Evolutionary conservation across 345 rosid genomes (phyloP).

Genomic region (Geranium rotundifolium): DNA sequence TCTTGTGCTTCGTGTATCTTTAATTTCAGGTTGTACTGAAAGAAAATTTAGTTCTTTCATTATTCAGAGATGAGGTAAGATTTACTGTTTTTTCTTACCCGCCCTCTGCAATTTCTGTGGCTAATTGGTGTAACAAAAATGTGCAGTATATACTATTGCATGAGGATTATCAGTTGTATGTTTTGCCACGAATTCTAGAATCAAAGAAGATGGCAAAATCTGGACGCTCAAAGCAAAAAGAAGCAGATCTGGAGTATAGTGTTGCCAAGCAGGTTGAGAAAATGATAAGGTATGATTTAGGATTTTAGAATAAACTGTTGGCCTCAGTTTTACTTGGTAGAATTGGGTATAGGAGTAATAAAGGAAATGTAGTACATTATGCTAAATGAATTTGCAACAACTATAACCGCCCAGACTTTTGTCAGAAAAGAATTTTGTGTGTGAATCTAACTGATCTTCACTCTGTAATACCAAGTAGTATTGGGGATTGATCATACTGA

Average conservation of each 20-base stretch:
- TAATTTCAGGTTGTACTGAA: constrained; percentile 71
- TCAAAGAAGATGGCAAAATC: constrained; percentile 98
- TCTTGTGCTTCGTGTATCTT: neutral
- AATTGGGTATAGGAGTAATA: no score
- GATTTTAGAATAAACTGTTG: neutral
- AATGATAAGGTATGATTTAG: constrained; percentile 65
- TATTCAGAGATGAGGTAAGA: constrained; percentile 94
- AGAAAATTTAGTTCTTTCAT: constrained; percentile 74
- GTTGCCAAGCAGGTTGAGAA: constrained; percentile 99
- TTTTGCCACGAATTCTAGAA: constrained; percentile 88
- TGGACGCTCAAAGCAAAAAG: constrained; percentile 89
- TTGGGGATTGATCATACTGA: no score
- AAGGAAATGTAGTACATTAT: no score
- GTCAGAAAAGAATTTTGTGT: no score
- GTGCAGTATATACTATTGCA: constrained; percentile 81
- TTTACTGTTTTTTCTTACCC: neutral
- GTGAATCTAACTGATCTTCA: no score
- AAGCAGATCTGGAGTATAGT: constrained; percentile 90
- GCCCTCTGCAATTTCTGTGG: constrained; percentile 10
- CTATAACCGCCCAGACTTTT: no score
- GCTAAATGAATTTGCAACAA: no score
- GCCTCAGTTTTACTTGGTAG: no score
- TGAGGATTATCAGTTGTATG: constrained; percentile 90
- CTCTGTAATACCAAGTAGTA: no score
- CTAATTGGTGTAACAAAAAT: constrained; percentile 22